Conservation (phyloP, 1,284 basidiomycete species). For the Cryptococcus deneoformans region DNA sequence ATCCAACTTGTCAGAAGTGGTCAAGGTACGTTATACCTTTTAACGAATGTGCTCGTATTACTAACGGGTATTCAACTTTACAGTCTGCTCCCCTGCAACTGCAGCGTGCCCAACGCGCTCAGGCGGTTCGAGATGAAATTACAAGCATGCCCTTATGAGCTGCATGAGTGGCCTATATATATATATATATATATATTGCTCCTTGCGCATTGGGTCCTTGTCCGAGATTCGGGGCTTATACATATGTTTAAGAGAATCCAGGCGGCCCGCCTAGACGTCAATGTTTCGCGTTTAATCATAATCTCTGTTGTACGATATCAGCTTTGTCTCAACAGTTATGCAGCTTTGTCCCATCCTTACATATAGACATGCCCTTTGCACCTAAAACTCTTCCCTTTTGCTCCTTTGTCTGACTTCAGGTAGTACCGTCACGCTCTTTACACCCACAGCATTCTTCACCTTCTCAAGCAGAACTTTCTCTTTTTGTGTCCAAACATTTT, state of each 20-base stretch:
- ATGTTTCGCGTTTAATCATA: neutral
- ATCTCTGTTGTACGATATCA: neutral
- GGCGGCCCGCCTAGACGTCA: neutral
- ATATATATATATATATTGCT: too few relatives aligned
- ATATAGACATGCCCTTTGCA: neutral
- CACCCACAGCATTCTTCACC: conserved; percentile 27
- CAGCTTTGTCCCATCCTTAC: neutral
- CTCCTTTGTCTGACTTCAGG: conserved; percentile 32
- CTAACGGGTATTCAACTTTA: neutral
- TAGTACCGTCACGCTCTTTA: conserved; percentile 28
- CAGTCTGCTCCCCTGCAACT: conserved; percentile 42
- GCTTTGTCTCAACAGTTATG: neutral
- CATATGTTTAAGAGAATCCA: too few relatives aligned
- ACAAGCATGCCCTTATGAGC: conserved; percentile 17
- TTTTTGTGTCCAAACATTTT: conserved; percentile 12
- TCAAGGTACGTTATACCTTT: conserved; percentile 23
- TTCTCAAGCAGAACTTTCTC: conserved; percentile 12
- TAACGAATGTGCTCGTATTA: neutral
- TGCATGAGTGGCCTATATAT: neutral
- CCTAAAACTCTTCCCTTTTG: conserved; percentile 37
- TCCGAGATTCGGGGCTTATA: too few relatives aligned
- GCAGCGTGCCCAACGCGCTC: conserved; percentile 43
- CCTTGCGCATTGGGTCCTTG: too few relatives aligned
- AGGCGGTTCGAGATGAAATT: conserved; percentile 45
- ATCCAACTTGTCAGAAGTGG: conserved; percentile 32